Conservation (phyloP, 1,284 basidiomycete genomes). For the Ganoderma lingzhi region DNA sequence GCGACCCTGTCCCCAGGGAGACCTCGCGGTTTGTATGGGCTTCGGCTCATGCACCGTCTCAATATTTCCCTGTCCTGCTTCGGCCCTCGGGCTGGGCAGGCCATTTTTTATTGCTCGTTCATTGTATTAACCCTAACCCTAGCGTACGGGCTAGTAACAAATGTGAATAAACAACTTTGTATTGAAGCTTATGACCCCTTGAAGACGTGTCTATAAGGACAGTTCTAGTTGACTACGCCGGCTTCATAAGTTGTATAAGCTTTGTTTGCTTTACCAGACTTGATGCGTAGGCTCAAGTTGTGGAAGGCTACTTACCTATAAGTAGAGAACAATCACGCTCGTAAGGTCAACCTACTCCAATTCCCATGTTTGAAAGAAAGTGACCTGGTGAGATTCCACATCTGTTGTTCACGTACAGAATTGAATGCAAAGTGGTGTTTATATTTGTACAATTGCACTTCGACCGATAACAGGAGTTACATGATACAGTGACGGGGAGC, state of each 20-base stretch:
- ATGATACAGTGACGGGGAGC: background rate
- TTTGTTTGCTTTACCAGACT: no score
- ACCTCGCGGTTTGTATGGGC: constrained; percentile 65
- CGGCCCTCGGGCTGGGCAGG: constrained; percentile 53
- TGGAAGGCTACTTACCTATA: no score
- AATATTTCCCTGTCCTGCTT: constrained; percentile 76
- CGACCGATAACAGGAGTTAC: constrained; percentile 4
- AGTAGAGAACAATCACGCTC: no score
- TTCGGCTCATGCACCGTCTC: constrained; percentile 72
- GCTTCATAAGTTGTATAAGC: no score
- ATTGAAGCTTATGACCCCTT: background rate
- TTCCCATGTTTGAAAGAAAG: no score
- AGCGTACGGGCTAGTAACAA: background rate
- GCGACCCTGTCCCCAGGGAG: constrained; percentile 67
- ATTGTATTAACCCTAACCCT: constrained; percentile 43
- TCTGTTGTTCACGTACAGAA: no score
- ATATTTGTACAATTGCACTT: constrained; percentile 1
- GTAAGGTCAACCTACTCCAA: no score
- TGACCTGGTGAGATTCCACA: background rate
- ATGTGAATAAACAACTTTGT: background rate
- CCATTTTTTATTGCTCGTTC: constrained; percentile 40
- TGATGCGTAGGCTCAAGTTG: no score
- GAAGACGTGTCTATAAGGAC: background rate
- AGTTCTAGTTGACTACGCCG: no score
- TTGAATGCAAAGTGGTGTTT: background rate